These are phyloP conservation scores for Pythium pectinolyticum DNA, from an alignment of 352 stramenopile species.

Conservation along the genomic window DNA sequence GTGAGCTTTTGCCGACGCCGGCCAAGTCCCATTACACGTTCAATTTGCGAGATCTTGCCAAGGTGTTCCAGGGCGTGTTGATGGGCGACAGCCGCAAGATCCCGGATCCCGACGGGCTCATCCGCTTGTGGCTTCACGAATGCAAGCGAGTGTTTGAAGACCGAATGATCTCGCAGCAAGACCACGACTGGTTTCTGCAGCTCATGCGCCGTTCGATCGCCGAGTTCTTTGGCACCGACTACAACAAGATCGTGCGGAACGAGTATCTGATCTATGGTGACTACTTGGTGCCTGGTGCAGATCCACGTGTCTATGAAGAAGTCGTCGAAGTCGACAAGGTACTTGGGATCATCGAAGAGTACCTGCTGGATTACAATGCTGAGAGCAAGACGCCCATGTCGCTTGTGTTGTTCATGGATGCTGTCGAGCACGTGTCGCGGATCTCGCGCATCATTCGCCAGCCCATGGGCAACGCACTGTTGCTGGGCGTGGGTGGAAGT, in stretches of 20 bases:
- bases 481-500: conserved; percentile 92
- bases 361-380: conserved; percentile 89
- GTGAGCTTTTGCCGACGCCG: conserved; percentile 90
- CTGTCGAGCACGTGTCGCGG: conserved; percentile 82
- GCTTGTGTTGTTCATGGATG: conserved; percentile 88
- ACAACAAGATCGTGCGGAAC: conserved; percentile 71
- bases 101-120: conserved; percentile 53
- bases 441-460: conserved; percentile 82
- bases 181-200: conserved; percentile 90
- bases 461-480: conserved; percentile 86
- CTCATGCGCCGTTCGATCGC: conserved; percentile 67
- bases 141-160: conserved; percentile 94
- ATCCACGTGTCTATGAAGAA: conserved; percentile 89
- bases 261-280: conserved; percentile 80
- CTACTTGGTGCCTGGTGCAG: conserved; percentile 76
- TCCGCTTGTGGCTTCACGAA: conserved; percentile 93
- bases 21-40: conserved; percentile 96
- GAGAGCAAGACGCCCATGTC: conserved; percentile 91
- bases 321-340: conserved; percentile 84
- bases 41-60: conserved; percentile 93
- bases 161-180: conserved; percentile 88
- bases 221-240: conserved; percentile 82
- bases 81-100: conserved; percentile 85
- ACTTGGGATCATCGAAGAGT: conserved; percentile 86
- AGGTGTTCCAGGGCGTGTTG: conserved; percentile 92